Evolutionary conservation across 202 grass and related monocot genomes (phyloP).

Genomic region (Setaria viridis): DNA sequence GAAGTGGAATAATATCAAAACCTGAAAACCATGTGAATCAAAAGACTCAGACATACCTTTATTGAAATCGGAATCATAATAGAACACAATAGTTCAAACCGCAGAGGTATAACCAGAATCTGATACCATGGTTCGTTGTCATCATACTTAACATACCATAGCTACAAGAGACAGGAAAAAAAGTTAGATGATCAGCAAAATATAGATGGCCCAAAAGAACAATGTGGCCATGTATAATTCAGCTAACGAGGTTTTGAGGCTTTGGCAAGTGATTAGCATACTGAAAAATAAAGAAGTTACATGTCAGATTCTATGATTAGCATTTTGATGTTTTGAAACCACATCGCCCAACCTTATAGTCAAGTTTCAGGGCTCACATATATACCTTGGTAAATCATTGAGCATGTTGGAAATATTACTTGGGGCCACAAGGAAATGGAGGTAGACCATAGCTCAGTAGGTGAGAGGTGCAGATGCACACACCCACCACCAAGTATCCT

Average conservation of each 20-base stretch:
- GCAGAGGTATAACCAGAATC: conserved; percentile 86
- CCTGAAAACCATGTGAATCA: conserved; percentile 12
- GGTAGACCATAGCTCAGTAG: background rate
- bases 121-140: conserved; percentile 94
- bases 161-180: conserved; percentile 60
- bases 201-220: conserved; percentile 33
- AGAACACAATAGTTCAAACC: conserved; percentile 94
- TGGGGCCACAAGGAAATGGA: background rate
- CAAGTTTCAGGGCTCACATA: background rate
- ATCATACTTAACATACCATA: conserved; percentile 93
- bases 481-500: background rate
- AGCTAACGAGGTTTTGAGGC: conserved; percentile 8
- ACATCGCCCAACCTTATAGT: background rate
- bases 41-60: conserved; percentile 65
- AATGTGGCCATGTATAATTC: conserved; percentile 20
- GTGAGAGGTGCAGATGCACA: background rate
- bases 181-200: conserved; percentile 36
- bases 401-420: background rate
- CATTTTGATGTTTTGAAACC: background rate
- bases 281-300: background rate
- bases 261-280: conserved; percentile 8
- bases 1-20: conserved; percentile 39
- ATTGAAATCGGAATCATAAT: conserved; percentile 99
- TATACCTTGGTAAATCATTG: background rate
- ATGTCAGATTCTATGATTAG: background rate